Evolutionary conservation across 768 basidiomycete species (phyloP), one percentile per base, ranked within the genome.

Genomic region (Auriscalpium vulgare): DNA sequence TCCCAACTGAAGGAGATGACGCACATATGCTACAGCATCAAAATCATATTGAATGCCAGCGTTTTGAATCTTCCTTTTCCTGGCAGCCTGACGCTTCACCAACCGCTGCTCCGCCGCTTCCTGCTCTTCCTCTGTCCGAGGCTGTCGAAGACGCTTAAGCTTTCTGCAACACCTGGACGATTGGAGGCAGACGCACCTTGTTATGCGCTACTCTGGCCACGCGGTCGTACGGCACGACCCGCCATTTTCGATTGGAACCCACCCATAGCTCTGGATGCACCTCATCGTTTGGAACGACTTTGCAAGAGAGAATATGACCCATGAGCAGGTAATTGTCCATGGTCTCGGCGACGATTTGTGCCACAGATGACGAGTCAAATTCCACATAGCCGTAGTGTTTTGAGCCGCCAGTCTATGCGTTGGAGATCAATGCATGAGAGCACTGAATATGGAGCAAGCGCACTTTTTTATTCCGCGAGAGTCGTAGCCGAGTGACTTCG

Each of bases 301-400:
- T 88, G 76, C 95, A 98, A 46, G 81, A 83, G 54, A 99, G 78
- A 60, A 99, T 88, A 67, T 97, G 95, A 8, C 95, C 95, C 79
- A 88, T 82, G 60, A 99, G 78, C 40, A 99, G 80, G 71, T 97
- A 99, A 74, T 97, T 98, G 78, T 99, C 85, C 97, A 98, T 98
- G 47, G 95, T 98, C 66, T 98, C 97, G 2, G 90, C 87, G 8
- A 97, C 97, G 59, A 99, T 97, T 66, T 94, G 74, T 0, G 97
- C 95, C 35, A 98, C 94, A 0, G 87, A 78, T 17, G 83, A 79
- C 45, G 91, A 94, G 54, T 85, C 83, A 69, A 99, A 97, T 71
- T 98, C 95, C 65, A 99, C 77, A 76, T 95, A 98, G 3, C 84
- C 95, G 71, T 95, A 98, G 70, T 97, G 95, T 72, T 97, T 99